Percentiles rank a stretch among this genome's conserved stretches.
These are phyloP conservation scores for Marasmius oreades DNA, from an alignment of 1,284 basidiomycete genomes.

Conservation along the genomic window DNA sequence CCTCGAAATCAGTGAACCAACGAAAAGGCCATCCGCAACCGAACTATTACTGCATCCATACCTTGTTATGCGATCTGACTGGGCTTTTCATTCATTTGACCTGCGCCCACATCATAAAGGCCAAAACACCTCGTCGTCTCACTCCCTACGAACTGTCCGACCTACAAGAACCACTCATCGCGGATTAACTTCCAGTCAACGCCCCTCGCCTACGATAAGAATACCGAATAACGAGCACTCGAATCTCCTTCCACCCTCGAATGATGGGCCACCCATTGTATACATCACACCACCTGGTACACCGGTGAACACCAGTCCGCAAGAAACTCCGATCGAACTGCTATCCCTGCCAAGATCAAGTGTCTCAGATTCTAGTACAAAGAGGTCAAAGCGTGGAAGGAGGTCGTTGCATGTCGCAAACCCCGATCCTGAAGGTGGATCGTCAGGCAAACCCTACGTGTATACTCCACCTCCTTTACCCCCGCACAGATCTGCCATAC, in stretches of 20 bases:
- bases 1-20: constrained; percentile 57
- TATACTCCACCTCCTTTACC: constrained; percentile 31
- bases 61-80: constrained; percentile 61
- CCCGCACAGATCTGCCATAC: constrained; percentile 10
- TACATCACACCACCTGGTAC: constrained; percentile 32
- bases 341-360: constrained; percentile 12
- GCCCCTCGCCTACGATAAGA: too few relatives aligned
- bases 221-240: too few relatives aligned
- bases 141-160: constrained; percentile 4
- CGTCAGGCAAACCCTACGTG: constrained; percentile 17
- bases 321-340: constrained; percentile 12
- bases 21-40: constrained; percentile 72
- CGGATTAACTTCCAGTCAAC: too few relatives aligned
- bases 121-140: neutral
- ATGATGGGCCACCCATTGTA: constrained; percentile 31
- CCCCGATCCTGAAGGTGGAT: constrained; percentile 21
- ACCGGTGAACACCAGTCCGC: constrained; percentile 18
- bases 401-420: constrained; percentile 28
- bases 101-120: constrained; percentile 10
- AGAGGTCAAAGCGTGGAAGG: constrained; percentile 17
- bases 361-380: constrained; percentile 24
- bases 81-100: constrained; percentile 55
- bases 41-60: constrained; percentile 79
- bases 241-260: constrained; percentile 9
- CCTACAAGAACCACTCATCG: neutral